Evolutionary conservation across 2,329 filamentous ascomycete species (phyloP).

Genomic region (Calonectria naviculata): DNA sequence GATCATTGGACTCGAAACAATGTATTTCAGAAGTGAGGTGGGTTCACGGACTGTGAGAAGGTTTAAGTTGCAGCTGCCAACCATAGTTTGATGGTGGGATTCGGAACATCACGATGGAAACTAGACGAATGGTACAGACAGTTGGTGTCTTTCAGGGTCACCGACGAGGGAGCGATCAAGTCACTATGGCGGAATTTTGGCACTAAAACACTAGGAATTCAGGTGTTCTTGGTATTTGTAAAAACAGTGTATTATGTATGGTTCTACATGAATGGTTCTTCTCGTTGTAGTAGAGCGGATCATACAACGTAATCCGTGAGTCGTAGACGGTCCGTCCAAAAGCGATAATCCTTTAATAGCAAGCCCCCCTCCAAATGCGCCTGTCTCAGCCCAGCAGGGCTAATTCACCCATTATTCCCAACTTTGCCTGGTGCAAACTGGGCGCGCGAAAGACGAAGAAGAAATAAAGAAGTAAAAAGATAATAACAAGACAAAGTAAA

Average conservation of each 20-base stretch:
- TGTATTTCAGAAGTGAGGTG: neutral
- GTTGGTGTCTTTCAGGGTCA: neutral
- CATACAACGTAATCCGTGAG: neutral
- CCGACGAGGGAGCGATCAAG: neutral
- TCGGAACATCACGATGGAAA: neutral
- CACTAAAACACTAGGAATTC: neutral
- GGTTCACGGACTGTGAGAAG: neutral
- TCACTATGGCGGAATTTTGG: neutral
- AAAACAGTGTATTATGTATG: neutral
- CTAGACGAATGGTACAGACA: no score
- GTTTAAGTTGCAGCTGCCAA: neutral
- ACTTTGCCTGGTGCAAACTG: neutral
- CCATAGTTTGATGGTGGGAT: neutral
- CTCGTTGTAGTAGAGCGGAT: neutral
- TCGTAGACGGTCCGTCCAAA: neutral
- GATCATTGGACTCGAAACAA: neutral
- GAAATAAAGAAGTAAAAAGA: no score
- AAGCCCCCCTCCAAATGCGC: neutral
- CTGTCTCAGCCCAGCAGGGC: neutral
- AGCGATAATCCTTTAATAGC: neutral
- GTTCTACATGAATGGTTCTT: neutral
- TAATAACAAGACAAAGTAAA: neutral
- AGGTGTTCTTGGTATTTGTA: neutral
- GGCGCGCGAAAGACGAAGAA: neutral
- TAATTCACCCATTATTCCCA: conserved; percentile 1